Evolutionary conservation across 1,139 yeast species (phyloP).

Genomic region (Magnusiomyces tetraspermus): DNA sequence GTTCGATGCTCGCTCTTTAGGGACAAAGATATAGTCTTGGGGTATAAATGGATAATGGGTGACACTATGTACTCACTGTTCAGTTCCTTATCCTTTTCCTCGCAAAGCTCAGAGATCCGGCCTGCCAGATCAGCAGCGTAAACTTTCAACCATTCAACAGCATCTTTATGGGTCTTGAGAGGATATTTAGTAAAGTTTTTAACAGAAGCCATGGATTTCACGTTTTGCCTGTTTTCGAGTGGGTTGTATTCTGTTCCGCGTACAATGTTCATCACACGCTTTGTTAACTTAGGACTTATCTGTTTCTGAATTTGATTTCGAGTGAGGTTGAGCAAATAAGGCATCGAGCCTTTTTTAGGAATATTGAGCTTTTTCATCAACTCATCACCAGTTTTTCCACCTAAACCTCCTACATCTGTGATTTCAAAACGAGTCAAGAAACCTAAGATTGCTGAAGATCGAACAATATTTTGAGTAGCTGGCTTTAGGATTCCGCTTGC

Average conservation of each 20-base stretch:
- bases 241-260: constrained; percentile 52
- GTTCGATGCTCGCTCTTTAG: constrained; percentile 7
- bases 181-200: constrained; percentile 58
- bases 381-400: constrained; percentile 77
- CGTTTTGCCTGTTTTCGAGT: constrained; percentile 48
- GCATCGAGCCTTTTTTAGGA: constrained; percentile 27
- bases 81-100: constrained; percentile 38
- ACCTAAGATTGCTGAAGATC: constrained; percentile 38
- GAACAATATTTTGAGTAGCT: constrained; percentile 68
- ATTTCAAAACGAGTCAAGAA: constrained; percentile 58
- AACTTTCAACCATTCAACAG: constrained; percentile 71
- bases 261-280: constrained; percentile 47
- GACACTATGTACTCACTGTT: background rate
- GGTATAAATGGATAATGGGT: constrained; percentile 20
- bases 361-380: constrained; percentile 36
- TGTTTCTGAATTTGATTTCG: constrained; percentile 29
- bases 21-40: constrained; percentile 31
- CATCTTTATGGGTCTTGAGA: constrained; percentile 47
- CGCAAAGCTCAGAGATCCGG: constrained; percentile 64
- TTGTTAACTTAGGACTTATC: constrained; percentile 36
- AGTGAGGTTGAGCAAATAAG: constrained; percentile 22
- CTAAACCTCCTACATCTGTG: constrained; percentile 78
- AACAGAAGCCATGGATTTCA: constrained; percentile 82
- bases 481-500: constrained; percentile 86
- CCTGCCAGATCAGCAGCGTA: constrained; percentile 71